Base-by-base conservation (phyloP, 2,329 filamentous ascomycete species). In the Fusarium globosum region DNA sequence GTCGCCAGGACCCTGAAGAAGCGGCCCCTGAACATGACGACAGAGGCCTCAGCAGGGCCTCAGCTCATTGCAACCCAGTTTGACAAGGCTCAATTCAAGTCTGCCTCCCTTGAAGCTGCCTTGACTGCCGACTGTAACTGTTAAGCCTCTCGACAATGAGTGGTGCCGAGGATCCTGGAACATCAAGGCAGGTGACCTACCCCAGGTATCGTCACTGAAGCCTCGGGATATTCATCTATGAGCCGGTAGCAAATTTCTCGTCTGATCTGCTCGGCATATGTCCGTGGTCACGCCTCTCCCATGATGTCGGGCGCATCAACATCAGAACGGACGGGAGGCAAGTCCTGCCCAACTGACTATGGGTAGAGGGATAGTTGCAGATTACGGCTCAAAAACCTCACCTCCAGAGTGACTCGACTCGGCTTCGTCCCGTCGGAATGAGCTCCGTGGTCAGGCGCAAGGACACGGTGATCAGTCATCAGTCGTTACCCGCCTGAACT, bases 251-350 rank as follows among this genome's bases (percentile, higher is more conserved):
- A 46, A 65, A 53, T 55, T 72, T 71, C 74, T 75, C 69, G 70
- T 73, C 65, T 74, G 74, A 76, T 74, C 61, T 76, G 56, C 65
- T 73, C 71, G 75, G 74, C 70, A 77, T 76, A 66, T 63, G 71
- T 62, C 71, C 73, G 75, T 75, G 71, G 64, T 69, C 72, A 76
- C 70, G 65, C 57, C 33, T 67, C 68, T 76, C 68, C 72, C 71
- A 77, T 68, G 71, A 76, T 69, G 61, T 58, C 41, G 70, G 64
- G 64, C 63, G 58, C 52, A 61, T 72, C 70, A 76, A 46, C 52
- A 61, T 59, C 61, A 64, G 38, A 65, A 69, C 51, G 60, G 55
- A 72, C 52, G 60, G 69, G 55, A 72, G 52, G 56, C 42, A 58
- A 72, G 28, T 58, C 36, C 46, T 71, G 56, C 41, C 65, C 67